A percentile compares a stretch with the other conserved stretches of the same genome.
phyloP scores from a whole-genome alignment of 352 stramenopile species.

The Pythium rhizo-oryzae region DNA sequence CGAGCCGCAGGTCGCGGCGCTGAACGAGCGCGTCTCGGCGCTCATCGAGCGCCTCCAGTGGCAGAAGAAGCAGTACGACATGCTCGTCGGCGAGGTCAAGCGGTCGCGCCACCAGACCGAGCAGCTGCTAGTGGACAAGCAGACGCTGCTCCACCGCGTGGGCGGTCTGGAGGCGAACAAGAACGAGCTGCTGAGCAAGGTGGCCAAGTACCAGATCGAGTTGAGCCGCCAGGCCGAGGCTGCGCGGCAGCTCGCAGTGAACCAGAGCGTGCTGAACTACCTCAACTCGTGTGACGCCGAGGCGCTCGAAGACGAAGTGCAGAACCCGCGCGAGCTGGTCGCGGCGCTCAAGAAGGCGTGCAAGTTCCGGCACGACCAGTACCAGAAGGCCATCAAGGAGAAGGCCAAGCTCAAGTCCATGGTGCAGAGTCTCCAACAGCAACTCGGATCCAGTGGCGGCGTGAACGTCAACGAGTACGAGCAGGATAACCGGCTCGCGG shows the following conservation, averaged over 20 bases:
- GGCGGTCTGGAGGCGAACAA: conserved; percentile 48
- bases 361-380: conserved; percentile 82
- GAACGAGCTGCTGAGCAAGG: conserved; percentile 63
- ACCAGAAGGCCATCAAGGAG: conserved; percentile 81
- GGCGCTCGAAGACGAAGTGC: conserved; percentile 71
- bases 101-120: conserved; percentile 65
- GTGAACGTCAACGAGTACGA: conserved; percentile 4
- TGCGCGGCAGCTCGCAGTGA: conserved; percentile 49
- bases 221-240: conserved; percentile 63
- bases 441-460: conserved; percentile 8
- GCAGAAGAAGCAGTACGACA: conserved; percentile 79
- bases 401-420: conserved; percentile 74
- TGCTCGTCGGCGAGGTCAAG: conserved; percentile 57
- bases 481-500: neutral
- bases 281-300: conserved; percentile 73
- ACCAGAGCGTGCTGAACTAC: conserved; percentile 77
- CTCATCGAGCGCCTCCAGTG: conserved; percentile 76
- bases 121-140: conserved; percentile 63
- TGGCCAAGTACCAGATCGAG: conserved; percentile 80
- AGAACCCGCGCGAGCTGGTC: conserved; percentile 77
- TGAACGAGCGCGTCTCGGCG: conserved; percentile 55
- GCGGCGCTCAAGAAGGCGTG: conserved; percentile 82
- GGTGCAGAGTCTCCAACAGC: conserved; percentile 45
- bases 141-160: conserved; percentile 57
- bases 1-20: conserved; percentile 38